Conservation (phyloP, 1,139 yeast species). For the Scheffersomyces stambukii region DNA sequence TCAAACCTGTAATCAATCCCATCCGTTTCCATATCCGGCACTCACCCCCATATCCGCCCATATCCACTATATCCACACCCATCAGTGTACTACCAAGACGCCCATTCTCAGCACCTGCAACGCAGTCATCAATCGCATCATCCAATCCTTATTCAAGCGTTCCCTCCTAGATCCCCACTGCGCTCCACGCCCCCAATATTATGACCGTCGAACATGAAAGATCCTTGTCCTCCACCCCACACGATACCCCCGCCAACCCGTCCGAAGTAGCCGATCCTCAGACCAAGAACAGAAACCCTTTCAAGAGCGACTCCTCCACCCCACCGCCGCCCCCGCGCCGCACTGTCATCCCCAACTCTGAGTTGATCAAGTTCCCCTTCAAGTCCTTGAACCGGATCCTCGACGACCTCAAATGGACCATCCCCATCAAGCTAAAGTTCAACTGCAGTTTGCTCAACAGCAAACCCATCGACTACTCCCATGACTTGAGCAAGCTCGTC, state of each 20-base stretch:
- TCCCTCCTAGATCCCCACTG: too few species aligned
- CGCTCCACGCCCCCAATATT: too few species aligned
- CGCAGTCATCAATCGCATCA: too few species aligned
- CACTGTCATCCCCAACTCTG: slow-evolving; percentile 11
- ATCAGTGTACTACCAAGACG: too few species aligned
- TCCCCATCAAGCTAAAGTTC: slow-evolving; percentile 20
- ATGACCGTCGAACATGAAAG: slow-evolving; percentile 1
- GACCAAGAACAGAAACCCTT: slow-evolving; percentile 3
- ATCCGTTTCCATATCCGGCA: too few species aligned
- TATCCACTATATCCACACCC: too few species aligned
- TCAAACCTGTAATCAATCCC: too few species aligned
- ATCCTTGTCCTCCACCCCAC: slow-evolving; percentile 2
- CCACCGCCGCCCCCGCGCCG: slow-evolving; percentile 1
- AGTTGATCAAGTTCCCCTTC: slow-evolving; percentile 30
- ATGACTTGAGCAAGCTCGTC: slow-evolving; percentile 20
- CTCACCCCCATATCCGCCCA: too few species aligned
- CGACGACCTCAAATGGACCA: slow-evolving; percentile 55
- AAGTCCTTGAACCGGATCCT: slow-evolving; percentile 64
- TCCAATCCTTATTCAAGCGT: too few species aligned
- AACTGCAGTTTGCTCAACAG: slow-evolving; percentile 23
- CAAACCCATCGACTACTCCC: slow-evolving; percentile 34
- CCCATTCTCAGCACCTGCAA: too few species aligned
- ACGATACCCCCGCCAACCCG: too few species aligned
- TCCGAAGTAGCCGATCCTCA: too few species aligned
- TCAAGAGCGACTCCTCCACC: slow-evolving; percentile 1